Percentiles rank a stretch among this genome's conserved stretches.
These are phyloP conservation scores for Esteya vermicola DNA, from an alignment of 2,329 filamentous ascomycete species.

Conservation along the genomic window DNA sequence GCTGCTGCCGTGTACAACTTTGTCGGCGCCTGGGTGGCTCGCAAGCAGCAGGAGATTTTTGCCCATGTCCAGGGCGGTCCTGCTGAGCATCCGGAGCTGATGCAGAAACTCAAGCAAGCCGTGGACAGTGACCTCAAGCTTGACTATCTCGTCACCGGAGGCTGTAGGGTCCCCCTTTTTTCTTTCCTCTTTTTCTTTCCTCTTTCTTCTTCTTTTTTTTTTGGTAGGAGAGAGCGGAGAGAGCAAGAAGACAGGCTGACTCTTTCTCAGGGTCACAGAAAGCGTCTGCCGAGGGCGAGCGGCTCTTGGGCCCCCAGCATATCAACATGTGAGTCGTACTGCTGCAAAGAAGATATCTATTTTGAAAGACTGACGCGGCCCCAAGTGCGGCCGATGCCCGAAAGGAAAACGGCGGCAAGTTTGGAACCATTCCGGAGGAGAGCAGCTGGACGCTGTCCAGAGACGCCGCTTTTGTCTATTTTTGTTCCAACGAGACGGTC, in stretches of 20 bases:
- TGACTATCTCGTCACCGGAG: slow-evolving; percentile 83
- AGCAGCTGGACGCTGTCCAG: slow-evolving; percentile 61
- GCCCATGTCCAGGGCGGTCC: slow-evolving; percentile 10
- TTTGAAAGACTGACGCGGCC: no score
- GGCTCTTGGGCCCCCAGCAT: slow-evolving; percentile 62
- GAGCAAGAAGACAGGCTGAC: neutral
- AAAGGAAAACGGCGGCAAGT: slow-evolving; percentile 57
- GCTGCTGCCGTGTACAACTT: slow-evolving; percentile 74
- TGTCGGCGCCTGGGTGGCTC: slow-evolving; percentile 67
- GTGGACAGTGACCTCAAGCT: slow-evolving; percentile 52
- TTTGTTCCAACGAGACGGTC: slow-evolving; percentile 87
- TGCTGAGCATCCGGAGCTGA: neutral
- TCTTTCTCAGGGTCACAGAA: slow-evolving; percentile 50
- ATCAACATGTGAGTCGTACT: slow-evolving; percentile 48
- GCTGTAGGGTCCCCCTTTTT: slow-evolving; percentile 32
- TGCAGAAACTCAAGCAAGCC: neutral
- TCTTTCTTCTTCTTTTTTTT: no score
- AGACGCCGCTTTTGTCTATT: slow-evolving; percentile 65
- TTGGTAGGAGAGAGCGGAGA: no score
- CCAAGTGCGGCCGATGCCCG: slow-evolving; percentile 18
- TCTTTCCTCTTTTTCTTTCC: no score
- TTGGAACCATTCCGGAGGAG: slow-evolving; percentile 68
- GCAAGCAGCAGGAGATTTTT: slow-evolving; percentile 33
- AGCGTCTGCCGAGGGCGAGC: slow-evolving; percentile 67
- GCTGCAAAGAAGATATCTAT: no score